These are phyloP conservation scores for Acacia pycnantha DNA, from an alignment of 331 rosid genomes.

Conservation along the genomic window DNA sequence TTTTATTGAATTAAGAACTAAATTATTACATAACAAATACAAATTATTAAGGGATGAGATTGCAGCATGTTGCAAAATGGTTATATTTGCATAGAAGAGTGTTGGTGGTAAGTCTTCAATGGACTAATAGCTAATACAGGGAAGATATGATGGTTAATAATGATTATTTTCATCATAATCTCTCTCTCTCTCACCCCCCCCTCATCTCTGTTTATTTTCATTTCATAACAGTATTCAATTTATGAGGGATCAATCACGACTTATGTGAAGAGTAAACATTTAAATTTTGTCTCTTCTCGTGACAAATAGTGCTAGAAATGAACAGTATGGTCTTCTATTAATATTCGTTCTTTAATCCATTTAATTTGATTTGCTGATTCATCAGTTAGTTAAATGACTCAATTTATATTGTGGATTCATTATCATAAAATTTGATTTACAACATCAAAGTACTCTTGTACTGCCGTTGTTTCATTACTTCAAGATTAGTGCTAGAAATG, in stretches of 20 bases:
- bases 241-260: background rate
- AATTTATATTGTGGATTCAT: too few species aligned
- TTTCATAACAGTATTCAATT: background rate
- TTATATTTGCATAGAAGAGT: background rate
- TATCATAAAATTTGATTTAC: too few species aligned
- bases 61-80: background rate
- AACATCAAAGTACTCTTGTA: too few species aligned
- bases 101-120: background rate
- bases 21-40: background rate
- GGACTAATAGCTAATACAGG: background rate
- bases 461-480: too few species aligned
- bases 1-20: background rate
- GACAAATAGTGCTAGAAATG: background rate
- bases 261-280: background rate
- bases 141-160: background rate
- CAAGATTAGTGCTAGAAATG: too few species aligned
- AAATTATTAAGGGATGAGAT: background rate
- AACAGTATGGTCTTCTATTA: too few species aligned
- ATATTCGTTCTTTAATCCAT: too few species aligned
- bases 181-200: background rate
- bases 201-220: background rate
- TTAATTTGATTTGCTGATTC: too few species aligned
- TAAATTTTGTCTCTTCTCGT: background rate
- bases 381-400: too few species aligned
- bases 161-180: background rate